These are phyloP conservation scores for Sporothrix globosa DNA, from an alignment of 2,329 filamentous ascomycete genomes.

Conservation along the genomic window DNA sequence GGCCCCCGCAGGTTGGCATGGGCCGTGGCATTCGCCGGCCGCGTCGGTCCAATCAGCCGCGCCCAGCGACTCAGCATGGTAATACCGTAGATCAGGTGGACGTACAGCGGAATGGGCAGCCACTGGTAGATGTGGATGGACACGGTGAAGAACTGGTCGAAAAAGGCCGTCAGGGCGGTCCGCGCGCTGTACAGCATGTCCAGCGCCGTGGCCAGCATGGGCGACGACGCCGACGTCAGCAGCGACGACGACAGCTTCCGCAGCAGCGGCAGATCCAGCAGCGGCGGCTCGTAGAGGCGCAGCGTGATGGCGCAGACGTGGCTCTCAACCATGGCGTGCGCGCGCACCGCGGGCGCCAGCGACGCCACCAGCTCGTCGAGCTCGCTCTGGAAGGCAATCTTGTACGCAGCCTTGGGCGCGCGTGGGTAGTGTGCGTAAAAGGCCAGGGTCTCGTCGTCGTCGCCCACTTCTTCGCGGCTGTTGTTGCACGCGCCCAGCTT, in stretches of 20 bases:
- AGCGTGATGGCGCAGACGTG: slow-evolving; percentile 49
- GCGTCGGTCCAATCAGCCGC: slow-evolving; percentile 46
- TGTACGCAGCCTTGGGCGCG: slow-evolving; percentile 51
- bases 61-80: slow-evolving; percentile 57
- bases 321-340: slow-evolving; percentile 46
- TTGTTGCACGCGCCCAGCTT: slow-evolving; percentile 51
- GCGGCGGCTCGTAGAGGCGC: slow-evolving; percentile 54
- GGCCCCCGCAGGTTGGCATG: not conserved
- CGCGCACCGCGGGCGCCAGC: slow-evolving; percentile 44
- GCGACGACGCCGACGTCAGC: slow-evolving; percentile 44
- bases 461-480: slow-evolving; percentile 41
- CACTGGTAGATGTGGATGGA: slow-evolving; percentile 50
- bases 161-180: slow-evolving; percentile 53
- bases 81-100: slow-evolving; percentile 55
- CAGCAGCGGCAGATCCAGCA: slow-evolving; percentile 48
- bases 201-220: slow-evolving; percentile 47
- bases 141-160: slow-evolving; percentile 53
- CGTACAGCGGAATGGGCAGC: slow-evolving; percentile 51
- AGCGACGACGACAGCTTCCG: slow-evolving; percentile 49
- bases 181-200: slow-evolving; percentile 56
- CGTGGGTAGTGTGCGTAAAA: slow-evolving; percentile 39
- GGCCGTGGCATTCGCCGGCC: not conserved
- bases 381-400: slow-evolving; percentile 52
- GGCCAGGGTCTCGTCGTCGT: too few relatives aligned
- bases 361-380: slow-evolving; percentile 48